Percentiles rank a stretch among this genome's conserved stretches.
Conservation (phyloP, 768 basidiomycete species). For the Psilocybe subaeruginosa region DNA sequence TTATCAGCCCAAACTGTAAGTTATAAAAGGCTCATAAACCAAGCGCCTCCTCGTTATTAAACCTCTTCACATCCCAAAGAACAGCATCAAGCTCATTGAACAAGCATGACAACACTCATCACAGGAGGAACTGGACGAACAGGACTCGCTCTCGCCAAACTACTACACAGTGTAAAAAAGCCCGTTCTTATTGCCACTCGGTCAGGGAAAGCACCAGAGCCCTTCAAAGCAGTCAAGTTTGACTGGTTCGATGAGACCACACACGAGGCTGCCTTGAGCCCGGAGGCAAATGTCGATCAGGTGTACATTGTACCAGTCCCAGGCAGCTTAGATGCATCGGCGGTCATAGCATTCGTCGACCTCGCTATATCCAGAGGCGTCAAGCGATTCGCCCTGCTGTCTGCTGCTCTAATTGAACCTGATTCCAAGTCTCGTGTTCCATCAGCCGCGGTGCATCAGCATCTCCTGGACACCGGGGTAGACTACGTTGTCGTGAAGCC, state of each 20-base stretch:
- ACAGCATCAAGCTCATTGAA: not conserved
- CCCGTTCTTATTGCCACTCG: not conserved
- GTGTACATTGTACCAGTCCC: not conserved
- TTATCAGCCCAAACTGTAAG: too few relatives aligned
- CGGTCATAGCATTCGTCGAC: not conserved
- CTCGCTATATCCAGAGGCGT: conserved; percentile 1
- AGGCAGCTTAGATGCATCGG: not conserved
- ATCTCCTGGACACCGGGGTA: not conserved
- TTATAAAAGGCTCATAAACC: too few relatives aligned
- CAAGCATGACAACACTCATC: conserved; percentile 1
- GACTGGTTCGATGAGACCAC: not conserved
- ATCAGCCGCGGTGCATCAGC: not conserved
- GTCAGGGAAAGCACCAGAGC: not conserved
- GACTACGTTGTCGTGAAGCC: not conserved
- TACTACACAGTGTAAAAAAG: not conserved
- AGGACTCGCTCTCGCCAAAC: not conserved
- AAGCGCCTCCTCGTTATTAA: too few relatives aligned
- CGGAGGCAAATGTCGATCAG: not conserved
- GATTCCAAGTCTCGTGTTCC: not conserved
- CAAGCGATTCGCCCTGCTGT: not conserved
- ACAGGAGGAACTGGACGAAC: conserved; percentile 2
- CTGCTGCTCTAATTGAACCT: not conserved
- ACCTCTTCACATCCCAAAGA: too few relatives aligned
- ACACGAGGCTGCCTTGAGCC: not conserved
- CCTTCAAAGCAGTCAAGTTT: not conserved